Percentiles rank a stretch among this genome's conserved stretches.
phyloP scores from a whole-genome alignment of 257 asterid species.

The Solanum appendiculatum region DNA sequence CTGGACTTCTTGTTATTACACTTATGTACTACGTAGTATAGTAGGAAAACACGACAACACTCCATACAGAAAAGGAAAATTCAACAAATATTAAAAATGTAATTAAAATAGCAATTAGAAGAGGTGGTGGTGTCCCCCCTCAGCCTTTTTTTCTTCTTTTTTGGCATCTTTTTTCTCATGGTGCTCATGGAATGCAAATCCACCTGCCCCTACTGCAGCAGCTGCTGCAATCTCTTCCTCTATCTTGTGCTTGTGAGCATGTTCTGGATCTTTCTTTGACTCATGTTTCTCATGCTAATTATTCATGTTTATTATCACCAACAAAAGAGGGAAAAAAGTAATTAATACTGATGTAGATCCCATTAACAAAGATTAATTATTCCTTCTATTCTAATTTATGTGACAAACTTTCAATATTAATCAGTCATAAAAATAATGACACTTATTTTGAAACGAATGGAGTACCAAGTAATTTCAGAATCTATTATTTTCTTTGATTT shows the following conservation, averaged over 20 bases:
- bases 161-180: slow-evolving; percentile 51
- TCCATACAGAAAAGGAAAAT: neutral
- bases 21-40: no score
- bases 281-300: slow-evolving; percentile 69
- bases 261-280: slow-evolving; percentile 61
- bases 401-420: neutral
- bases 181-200: slow-evolving; percentile 60
- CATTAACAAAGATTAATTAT: neutral
- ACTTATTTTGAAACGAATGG: no score
- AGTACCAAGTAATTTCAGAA: neutral
- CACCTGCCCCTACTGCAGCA: slow-evolving; percentile 52
- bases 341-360: neutral
- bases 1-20: neutral
- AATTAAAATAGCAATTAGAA: neutral
- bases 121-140: slow-evolving; percentile 4
- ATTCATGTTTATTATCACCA: neutral
- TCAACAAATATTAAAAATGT: neutral
- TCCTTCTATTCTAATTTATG: neutral
- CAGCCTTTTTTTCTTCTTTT: neutral
- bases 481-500: neutral
- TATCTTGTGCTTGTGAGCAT: slow-evolving; percentile 46
- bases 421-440: neutral
- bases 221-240: slow-evolving; percentile 57
- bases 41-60: neutral
- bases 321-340: neutral